Evolutionary conservation across 73 alveolate genomes (phyloP).

Genomic region (Loxodes magnus): DNA sequence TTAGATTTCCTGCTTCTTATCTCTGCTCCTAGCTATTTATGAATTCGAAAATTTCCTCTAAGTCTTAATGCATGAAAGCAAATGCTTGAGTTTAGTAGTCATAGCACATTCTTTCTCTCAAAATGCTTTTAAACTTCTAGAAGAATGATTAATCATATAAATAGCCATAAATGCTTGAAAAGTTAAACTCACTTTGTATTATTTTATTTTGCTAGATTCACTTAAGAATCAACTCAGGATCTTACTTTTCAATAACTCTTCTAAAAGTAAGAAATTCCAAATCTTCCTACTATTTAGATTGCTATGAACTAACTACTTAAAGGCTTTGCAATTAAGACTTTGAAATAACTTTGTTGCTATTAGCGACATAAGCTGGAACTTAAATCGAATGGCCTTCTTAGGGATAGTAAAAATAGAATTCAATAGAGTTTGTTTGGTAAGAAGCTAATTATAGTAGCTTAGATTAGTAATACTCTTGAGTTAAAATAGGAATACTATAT

Average conservation of each 20-base stretch:
- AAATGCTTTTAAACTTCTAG: constrained; percentile 13
- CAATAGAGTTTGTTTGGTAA: constrained; percentile 19
- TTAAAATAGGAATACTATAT: constrained; percentile 3
- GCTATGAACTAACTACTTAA: too few species aligned
- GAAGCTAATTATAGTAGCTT: background rate
- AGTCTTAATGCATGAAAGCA: constrained; percentile 18
- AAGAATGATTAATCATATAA: constrained; percentile 33
- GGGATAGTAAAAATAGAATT: constrained; percentile 35
- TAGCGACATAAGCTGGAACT: constrained; percentile 33
- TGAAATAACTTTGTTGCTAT: constrained; percentile 27
- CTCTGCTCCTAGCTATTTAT: constrained; percentile 10
- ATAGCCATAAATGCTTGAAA: too few species aligned
- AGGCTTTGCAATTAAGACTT: too few species aligned
- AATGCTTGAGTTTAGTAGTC: constrained; percentile 18
- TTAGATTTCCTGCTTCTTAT: background rate
- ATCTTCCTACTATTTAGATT: too few species aligned
- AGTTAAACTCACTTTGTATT: too few species aligned
- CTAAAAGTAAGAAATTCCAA: too few species aligned
- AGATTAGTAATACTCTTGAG: background rate
- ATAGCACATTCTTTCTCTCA: constrained; percentile 11
- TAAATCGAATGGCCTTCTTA: constrained; percentile 22
- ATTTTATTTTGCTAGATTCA: too few species aligned
- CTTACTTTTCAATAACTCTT: too few species aligned
- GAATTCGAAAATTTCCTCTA: constrained; percentile 1
- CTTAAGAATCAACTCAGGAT: too few species aligned